Base-by-base conservation (phyloP, 2,329 filamentous ascomycete genomes). In the Epicoccum sorghinum region DNA sequence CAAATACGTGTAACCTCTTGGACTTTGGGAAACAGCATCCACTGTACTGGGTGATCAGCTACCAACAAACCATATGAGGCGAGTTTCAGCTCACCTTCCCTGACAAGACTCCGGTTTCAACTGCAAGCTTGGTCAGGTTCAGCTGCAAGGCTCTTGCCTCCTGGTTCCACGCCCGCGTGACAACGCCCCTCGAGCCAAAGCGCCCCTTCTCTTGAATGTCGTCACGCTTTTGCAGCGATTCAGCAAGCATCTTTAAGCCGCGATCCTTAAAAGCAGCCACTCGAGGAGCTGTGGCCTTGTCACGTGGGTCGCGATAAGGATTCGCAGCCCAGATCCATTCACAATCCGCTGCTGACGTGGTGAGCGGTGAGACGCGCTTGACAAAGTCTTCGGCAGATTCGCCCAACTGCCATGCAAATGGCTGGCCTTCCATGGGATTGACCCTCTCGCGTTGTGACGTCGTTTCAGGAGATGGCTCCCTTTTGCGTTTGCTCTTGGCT, bases 281-380 rank as follows among this genome's bases (percentile, higher is more conserved):
- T 35, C 83, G 78, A 5, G 78, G 78, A 22, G 30, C 44, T 12
- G 37, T 39, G 29, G 46, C 53, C 43, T 60, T 55, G 25, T 60
- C 53, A 33, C 55, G 79, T 76, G 50, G 77, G 25, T 78, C 46
- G 22, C 66, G 61, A 65, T 82, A 82, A 0, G 88, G 88, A 69
- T 91, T 91, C 47, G 81, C 82, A 37, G 89, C 83, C 77, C 83
- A 91, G 42, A 96, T 90, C 89, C 90, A 95, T 0, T 82, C 82
- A 3, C 82, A 79, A 0, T 75, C 62, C 0, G 65, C 65, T 1
- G 71, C 74, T 3, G 75, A 70, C 2, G 78, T 72, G 1, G 82
- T 87, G 3, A 82, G 81, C 0, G 91, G 89, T 0, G 88, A 88
- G 0, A 93, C 78, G 7, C 90, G 85, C 7, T 75, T 55, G 2